Percentiles rank a stretch among this genome's conserved stretches.
Conservation (phyloP, 2,329 filamentous ascomycete genomes). For the Aspergillus caelatus region DNA sequence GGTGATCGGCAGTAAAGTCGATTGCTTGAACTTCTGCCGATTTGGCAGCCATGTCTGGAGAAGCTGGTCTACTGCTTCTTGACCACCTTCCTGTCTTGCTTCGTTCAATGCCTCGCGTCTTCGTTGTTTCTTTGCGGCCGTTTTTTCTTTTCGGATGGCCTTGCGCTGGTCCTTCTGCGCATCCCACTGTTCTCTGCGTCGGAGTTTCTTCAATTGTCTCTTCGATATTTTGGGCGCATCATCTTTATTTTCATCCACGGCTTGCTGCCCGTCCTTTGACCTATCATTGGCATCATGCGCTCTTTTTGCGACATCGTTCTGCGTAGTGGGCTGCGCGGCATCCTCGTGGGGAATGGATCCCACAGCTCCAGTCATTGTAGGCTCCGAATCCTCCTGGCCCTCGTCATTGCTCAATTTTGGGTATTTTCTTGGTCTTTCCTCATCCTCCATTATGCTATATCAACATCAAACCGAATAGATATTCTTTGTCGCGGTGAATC, state of each 20-base stretch:
- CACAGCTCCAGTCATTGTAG: constrained; percentile 35
- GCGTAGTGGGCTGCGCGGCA: constrained; percentile 3
- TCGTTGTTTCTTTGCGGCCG: constrained; percentile 55
- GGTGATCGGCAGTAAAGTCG: constrained; percentile 70
- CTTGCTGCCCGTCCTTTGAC: not conserved
- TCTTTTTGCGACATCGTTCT: constrained; percentile 1
- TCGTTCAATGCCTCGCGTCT: constrained; percentile 46
- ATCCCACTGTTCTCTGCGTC: constrained; percentile 74
- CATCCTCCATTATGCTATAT: constrained; percentile 51
- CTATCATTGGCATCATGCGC: constrained; percentile 10
- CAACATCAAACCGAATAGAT: not conserved
- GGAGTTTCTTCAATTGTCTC: constrained; percentile 79
- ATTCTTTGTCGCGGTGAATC: not conserved
- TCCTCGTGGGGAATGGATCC: constrained; percentile 12
- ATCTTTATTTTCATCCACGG: constrained; percentile 7
- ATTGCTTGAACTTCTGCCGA: constrained; percentile 33
- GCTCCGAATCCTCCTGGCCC: constrained; percentile 26
- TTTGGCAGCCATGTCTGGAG: constrained; percentile 29
- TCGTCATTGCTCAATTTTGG: constrained; percentile 53
- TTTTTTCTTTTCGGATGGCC: constrained; percentile 60
- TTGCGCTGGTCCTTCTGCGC: constrained; percentile 65
- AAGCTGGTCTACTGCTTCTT: constrained; percentile 28
- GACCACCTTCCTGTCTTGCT: constrained; percentile 29
- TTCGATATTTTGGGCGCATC: constrained; percentile 66
- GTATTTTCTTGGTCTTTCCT: constrained; percentile 59